These are phyloP conservation scores for Gracilaria caudata DNA, from an alignment of 23 red algal species.

Conservation along the genomic window DNA sequence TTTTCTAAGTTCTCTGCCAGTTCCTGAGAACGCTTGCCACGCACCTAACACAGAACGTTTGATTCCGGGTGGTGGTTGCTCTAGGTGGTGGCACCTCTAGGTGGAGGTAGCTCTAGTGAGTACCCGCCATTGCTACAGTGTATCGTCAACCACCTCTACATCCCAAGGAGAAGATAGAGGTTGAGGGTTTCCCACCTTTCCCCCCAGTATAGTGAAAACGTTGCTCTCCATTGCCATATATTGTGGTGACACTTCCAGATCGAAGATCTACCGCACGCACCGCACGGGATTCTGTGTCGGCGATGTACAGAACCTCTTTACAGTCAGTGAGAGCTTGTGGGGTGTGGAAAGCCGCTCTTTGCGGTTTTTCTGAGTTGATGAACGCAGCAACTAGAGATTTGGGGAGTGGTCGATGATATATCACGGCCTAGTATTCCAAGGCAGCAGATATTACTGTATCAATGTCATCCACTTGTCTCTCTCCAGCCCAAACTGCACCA, in stretches of 20 bases:
- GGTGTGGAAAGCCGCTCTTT: slow-evolving; percentile 51
- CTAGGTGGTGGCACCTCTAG: too few relatives aligned
- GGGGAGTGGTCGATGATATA: slow-evolving; percentile 65
- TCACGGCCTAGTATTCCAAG: slow-evolving; percentile 46
- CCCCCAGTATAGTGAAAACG: slow-evolving; percentile 70
- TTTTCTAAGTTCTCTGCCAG: slow-evolving; percentile 71
- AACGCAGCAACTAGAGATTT: slow-evolving; percentile 59
- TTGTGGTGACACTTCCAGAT: slow-evolving; percentile 66
- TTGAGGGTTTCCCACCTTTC: slow-evolving; percentile 59
- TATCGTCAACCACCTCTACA: slow-evolving; percentile 59
- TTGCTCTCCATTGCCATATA: slow-evolving; percentile 69
- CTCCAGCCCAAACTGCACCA: slow-evolving; percentile 66
- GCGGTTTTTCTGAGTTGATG: slow-evolving; percentile 56
- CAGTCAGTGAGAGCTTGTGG: slow-evolving; percentile 81
- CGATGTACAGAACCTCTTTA: slow-evolving; percentile 61
- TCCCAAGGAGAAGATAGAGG: slow-evolving; percentile 78
- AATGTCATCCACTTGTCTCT: slow-evolving; percentile 64
- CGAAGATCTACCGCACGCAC: slow-evolving; percentile 71
- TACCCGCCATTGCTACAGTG: slow-evolving; percentile 82
- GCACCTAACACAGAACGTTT: slow-evolving; percentile 7
- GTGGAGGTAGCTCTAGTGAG: slow-evolving; percentile 82
- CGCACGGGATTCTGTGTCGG: slow-evolving; percentile 87
- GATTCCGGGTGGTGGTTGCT: neutral
- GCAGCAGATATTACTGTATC: slow-evolving; percentile 54
- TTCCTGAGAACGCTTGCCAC: slow-evolving; percentile 75